phyloP scores from a whole-genome alignment of 208 protist genomes.

The Crithidia fasciculata region DNA sequence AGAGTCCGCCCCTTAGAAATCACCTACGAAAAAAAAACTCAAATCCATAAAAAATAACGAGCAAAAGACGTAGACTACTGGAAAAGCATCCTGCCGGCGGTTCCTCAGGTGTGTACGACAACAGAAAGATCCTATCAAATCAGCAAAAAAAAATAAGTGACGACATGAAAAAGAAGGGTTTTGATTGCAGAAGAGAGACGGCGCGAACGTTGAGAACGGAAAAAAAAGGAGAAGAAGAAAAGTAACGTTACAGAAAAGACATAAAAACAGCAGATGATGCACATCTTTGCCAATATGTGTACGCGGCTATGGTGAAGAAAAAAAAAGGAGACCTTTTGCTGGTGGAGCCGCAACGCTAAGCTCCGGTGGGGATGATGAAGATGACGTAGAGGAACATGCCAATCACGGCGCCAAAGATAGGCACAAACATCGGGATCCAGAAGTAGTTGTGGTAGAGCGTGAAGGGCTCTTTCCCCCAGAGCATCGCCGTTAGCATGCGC shows the following conservation, averaged over 20 bases:
- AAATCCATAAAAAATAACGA: too few relatives aligned
- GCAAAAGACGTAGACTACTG: too few relatives aligned
- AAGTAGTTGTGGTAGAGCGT: constrained; percentile 55
- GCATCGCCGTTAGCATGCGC: constrained; percentile 42
- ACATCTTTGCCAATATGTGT: too few relatives aligned
- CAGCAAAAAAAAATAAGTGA: too few relatives aligned
- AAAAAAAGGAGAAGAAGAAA: background rate
- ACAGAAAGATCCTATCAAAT: too few relatives aligned
- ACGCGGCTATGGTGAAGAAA: background rate
- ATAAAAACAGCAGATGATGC: background rate
- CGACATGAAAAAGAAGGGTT: too few relatives aligned
- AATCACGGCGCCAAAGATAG: constrained; percentile 37
- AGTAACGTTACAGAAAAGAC: background rate
- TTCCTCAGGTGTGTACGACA: too few relatives aligned
- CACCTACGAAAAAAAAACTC: too few relatives aligned
- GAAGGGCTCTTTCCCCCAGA: constrained; percentile 44
- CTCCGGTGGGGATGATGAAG: constrained; percentile 36
- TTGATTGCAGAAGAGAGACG: too few relatives aligned
- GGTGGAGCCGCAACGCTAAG: background rate
- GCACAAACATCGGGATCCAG: constrained; percentile 42
- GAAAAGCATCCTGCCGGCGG: too few relatives aligned
- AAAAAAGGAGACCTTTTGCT: background rate
- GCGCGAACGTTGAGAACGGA: too few relatives aligned
- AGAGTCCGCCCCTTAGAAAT: too few relatives aligned
- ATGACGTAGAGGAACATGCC: constrained; percentile 52